Percentiles rank a stretch among this genome's conserved stretches.
phyloP scores from a whole-genome alignment of 2,329 filamentous ascomycete species.

The Ceratocystis destructans region DNA sequence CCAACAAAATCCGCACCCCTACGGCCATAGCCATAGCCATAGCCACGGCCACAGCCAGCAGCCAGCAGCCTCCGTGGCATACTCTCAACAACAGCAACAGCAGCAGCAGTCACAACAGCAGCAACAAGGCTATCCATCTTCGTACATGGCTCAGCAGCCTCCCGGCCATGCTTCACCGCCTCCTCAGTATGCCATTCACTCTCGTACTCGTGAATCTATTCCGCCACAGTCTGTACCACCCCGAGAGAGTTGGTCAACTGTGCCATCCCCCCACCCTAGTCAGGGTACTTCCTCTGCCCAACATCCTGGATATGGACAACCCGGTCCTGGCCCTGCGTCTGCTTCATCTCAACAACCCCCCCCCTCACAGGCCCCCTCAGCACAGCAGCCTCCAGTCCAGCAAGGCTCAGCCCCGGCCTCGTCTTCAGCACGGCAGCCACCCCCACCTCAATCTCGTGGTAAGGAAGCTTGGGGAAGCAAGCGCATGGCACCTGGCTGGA shows the following conservation, averaged over 20 bases:
- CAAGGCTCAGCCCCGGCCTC: not conserved
- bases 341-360: slow-evolving; percentile 1
- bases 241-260: slow-evolving; percentile 5
- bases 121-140: slow-evolving; percentile 5
- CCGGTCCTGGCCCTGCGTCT: slow-evolving; percentile 2
- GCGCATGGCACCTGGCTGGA: not conserved
- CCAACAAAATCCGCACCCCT: slow-evolving; percentile 29
- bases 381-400: not conserved
- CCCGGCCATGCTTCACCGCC: slow-evolving; percentile 19
- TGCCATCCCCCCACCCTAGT: not conserved
- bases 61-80: not conserved
- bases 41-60: slow-evolving; percentile 20
- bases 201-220: slow-evolving; percentile 8
- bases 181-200: slow-evolving; percentile 12
- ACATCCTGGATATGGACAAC: not conserved
- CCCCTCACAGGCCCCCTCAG: not conserved
- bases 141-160: slow-evolving; percentile 13
- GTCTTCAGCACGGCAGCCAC: not conserved
- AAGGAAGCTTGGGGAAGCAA: not conserved
- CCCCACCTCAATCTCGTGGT: not conserved
- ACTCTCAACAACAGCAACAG: slow-evolving; percentile 20
- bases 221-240: slow-evolving; percentile 2
- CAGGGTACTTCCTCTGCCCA: not conserved
- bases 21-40: slow-evolving; percentile 20
- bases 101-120: slow-evolving; percentile 21